A percentile compares a stretch with the other conserved stretches of the same genome.
phyloP scores from a whole-genome alignment of 352 stramenopile genomes.

The Pythium phragmitis region DNA sequence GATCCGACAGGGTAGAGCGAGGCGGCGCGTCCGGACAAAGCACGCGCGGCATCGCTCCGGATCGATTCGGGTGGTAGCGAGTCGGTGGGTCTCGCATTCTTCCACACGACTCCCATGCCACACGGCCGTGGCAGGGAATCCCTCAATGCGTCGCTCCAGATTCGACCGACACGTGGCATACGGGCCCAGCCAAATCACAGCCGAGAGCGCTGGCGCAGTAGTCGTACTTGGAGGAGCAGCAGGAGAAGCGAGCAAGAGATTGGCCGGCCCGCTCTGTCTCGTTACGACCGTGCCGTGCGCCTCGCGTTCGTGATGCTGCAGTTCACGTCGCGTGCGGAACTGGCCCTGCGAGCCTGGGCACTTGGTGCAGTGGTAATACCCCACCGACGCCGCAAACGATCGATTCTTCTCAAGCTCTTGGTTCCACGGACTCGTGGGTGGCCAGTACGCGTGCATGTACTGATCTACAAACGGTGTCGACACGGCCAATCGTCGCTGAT shows the following conservation, averaged over 20 bases:
- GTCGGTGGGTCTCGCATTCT: constrained; percentile 12
- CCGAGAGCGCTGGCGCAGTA: not conserved
- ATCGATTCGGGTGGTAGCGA: not conserved
- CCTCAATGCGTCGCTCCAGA: constrained; percentile 37
- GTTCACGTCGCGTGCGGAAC: constrained; percentile 45
- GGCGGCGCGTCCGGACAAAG: constrained; percentile 12
- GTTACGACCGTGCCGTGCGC: constrained; percentile 1
- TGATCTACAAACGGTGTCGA: constrained; percentile 46
- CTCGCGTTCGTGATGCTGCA: constrained; percentile 21
- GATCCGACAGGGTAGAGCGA: constrained; percentile 18
- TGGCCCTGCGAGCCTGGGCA: constrained; percentile 38
- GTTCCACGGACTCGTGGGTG: constrained; percentile 44
- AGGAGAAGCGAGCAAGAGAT: too few species aligned
- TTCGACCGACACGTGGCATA: constrained; percentile 35
- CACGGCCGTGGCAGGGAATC: constrained; percentile 10
- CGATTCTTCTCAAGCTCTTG: constrained; percentile 24
- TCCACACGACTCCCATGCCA: constrained; percentile 18
- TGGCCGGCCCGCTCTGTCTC: too few species aligned
- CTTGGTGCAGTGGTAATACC: constrained; percentile 44
- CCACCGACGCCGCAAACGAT: constrained; percentile 27
- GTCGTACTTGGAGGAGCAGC: not conserved
- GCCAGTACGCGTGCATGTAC: constrained; percentile 64
- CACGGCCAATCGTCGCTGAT: constrained; percentile 38
- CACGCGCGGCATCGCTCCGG: constrained; percentile 23
- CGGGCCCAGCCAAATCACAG: constrained; percentile 46